phyloP scores from a whole-genome alignment of 1,284 basidiomycete genomes.

The Naganishia sp. region DNA sequence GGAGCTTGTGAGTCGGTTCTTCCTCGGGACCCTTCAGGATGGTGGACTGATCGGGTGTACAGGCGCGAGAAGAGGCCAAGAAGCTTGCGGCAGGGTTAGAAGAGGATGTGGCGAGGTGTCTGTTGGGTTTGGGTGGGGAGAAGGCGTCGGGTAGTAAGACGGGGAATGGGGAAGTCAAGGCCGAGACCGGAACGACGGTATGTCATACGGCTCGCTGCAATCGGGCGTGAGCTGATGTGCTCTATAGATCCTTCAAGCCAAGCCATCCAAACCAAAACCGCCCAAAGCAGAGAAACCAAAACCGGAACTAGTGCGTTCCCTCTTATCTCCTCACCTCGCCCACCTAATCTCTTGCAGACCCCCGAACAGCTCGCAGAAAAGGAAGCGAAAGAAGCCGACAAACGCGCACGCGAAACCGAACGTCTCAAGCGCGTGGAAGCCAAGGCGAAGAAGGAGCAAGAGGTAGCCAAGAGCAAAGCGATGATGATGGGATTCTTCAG shows the following conservation, averaged over 20 bases:
- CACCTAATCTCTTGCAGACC: slow-evolving; percentile 6
- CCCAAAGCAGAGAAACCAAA: slow-evolving; percentile 10
- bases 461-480: slow-evolving; percentile 24
- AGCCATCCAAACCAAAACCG: neutral
- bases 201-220: neutral
- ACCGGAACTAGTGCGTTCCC: slow-evolving; percentile 9
- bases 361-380: slow-evolving; percentile 29
- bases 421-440: slow-evolving; percentile 15
- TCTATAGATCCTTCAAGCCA: slow-evolving; percentile 9
- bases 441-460: slow-evolving; percentile 24
- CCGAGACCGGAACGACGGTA: slow-evolving; percentile 7
- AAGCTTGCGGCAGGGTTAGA: slow-evolving; percentile 8
- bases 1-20: neutral
- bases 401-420: slow-evolving; percentile 3
- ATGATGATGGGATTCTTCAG: slow-evolving; percentile 29
- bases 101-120: neutral
- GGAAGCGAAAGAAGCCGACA: slow-evolving; percentile 27
- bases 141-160: slow-evolving; percentile 2
- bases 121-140: slow-evolving; percentile 17
- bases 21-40: neutral
- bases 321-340: too few relatives aligned
- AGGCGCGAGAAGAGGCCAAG: slow-evolving; percentile 11
- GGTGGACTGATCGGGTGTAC: neutral
- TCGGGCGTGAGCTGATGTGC: neutral
- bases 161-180: slow-evolving; percentile 6